Evolutionary conservation across 208 protist species (phyloP), one percentile per base, ranked within the genome.

Genomic region (Leptomonas seymouri): DNA sequence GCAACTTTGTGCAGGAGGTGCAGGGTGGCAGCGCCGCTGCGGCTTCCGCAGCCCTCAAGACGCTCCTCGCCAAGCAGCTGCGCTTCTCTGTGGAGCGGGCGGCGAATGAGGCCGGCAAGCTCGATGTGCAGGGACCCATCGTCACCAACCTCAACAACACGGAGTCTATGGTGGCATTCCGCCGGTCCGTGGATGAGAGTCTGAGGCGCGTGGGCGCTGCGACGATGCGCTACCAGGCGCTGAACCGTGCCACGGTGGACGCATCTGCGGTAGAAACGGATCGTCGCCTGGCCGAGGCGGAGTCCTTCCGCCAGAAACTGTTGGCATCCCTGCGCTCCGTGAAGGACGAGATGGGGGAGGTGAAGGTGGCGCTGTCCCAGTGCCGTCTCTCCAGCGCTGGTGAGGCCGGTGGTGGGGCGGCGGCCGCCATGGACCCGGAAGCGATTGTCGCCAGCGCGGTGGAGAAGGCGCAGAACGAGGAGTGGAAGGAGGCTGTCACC

Each of bases 401-500:
- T 14, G 64, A 44, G 31, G 50, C 74, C 18, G 66, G 62, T 27
- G 68, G 45, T 20, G 64, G 27, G 3, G 76, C 61, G 7, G 76
- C 65, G 0, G 67, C 61, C 25, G 21, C 64, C 1, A 63, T 89
- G 49, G 87, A 89, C 73, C 84, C 86, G 4, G 85, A 94, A 44
- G 80, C 74, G 34, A 79, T 97, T 39, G 74, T 93, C 11, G 73
- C 79, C 12, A 72, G 71, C 4, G 89, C 86, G 14, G 75, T 93
- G 11, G 62, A 63, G 44, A 73, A 82, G 58, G 92, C 86, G 21
- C 83, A 90, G 74, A 27, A 41, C 16, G 86, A 71, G 18, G 82
- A 94, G 50, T 97, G 92, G 92, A 55, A 75, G 25, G 82, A 66
- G 21, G 89, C 92, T 8, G 66, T 97, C 60, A 87, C 77, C 6